Evolutionary conservation across 2,329 filamentous ascomycete genomes (phyloP).

Genomic region (Calonectria pseudoreteaudii): DNA sequence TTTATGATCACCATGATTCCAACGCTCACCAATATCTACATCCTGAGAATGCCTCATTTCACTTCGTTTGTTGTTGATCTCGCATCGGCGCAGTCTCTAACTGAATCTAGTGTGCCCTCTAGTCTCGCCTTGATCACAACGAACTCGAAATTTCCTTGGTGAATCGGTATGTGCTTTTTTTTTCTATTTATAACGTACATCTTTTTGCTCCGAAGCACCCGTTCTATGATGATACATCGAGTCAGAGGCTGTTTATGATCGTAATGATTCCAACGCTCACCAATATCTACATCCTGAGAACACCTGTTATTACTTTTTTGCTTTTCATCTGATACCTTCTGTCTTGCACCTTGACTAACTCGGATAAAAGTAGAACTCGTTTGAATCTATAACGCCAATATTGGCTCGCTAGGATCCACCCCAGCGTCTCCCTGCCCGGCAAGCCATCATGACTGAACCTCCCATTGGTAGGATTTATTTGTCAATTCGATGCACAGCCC

Average conservation of each 20-base stretch:
- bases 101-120: background rate
- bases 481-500: background rate
- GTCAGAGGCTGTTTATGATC: slow-evolving; percentile 64
- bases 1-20: slow-evolving; percentile 59
- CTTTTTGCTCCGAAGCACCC: background rate
- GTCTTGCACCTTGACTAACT: slow-evolving; percentile 1
- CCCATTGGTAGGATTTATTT: background rate
- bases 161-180: slow-evolving; percentile 4
- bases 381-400: background rate
- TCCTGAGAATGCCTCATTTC: slow-evolving; percentile 21
- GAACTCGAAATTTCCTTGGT: background rate
- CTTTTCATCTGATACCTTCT: background rate
- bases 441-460: background rate
- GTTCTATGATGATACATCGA: slow-evolving; percentile 54
- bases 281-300: slow-evolving; percentile 38
- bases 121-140: background rate
- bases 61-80: background rate
- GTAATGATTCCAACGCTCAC: slow-evolving; percentile 53
- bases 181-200: background rate
- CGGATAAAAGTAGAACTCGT: background rate
- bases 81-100: slow-evolving; percentile 1
- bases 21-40: slow-evolving; percentile 47
- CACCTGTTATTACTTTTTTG: background rate
- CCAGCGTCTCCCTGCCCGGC: background rate
- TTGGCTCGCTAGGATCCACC: background rate